Conservation (phyloP, 179 eudicot genomes). For the Nepenthes alata region DNA sequence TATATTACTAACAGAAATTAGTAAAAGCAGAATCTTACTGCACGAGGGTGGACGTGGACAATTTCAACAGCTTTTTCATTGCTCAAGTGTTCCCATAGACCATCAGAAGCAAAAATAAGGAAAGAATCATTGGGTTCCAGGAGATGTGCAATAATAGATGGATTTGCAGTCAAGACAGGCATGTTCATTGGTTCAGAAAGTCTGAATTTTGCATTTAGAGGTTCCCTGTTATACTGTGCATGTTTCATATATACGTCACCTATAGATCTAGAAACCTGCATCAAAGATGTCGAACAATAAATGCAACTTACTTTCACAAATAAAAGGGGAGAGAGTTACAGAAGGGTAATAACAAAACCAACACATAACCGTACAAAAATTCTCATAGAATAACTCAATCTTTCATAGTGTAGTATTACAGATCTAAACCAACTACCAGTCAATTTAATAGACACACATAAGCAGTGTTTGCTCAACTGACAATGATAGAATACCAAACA, state of each 20-base stretch:
- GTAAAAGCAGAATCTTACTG: constrained; percentile 32
- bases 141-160: constrained; percentile 45
- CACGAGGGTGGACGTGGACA: constrained; percentile 55
- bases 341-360: background rate
- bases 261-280: constrained; percentile 71
- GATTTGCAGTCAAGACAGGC: constrained; percentile 56
- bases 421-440: too few relatives aligned
- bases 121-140: constrained; percentile 56
- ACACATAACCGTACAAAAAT: background rate
- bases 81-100: constrained; percentile 76
- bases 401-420: background rate
- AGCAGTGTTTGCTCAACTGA: too few relatives aligned
- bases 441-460: too few relatives aligned
- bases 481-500: too few relatives aligned
- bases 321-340: background rate
- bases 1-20: background rate
- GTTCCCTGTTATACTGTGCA: constrained; percentile 48
- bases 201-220: constrained; percentile 52
- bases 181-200: constrained; percentile 47
- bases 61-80: constrained; percentile 76
- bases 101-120: constrained; percentile 79
- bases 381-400: background rate
- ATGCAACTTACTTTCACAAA: constrained; percentile 6
- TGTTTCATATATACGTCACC: constrained; percentile 72
- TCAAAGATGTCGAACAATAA: constrained; percentile 7